Evolutionary conservation across 768 basidiomycete species (phyloP).

Genomic region (Tricholoma bakamatsutake): DNA sequence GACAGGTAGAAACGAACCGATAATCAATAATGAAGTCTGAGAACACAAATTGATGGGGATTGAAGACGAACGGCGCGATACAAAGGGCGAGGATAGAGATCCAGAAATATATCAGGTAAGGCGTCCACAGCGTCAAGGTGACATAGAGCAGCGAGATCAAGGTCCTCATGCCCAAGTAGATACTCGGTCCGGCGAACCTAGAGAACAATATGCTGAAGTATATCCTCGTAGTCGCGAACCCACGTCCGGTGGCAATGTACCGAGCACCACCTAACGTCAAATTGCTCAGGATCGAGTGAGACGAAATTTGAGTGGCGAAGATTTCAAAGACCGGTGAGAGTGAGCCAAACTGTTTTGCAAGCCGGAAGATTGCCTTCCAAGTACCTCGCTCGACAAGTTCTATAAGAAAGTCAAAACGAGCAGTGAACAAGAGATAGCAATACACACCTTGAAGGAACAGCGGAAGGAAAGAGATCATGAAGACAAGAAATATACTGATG

Average conservation of each 20-base stretch:
- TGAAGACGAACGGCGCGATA: conserved; percentile 96
- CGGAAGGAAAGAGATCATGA: conserved; percentile 94
- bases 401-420: conserved; percentile 23
- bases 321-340: conserved; percentile 95
- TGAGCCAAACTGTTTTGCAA: conserved; percentile 92
- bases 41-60: conserved; percentile 98
- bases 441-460: conserved; percentile 87
- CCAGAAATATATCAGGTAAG: conserved; percentile 97
- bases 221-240: conserved; percentile 94
- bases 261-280: conserved; percentile 96
- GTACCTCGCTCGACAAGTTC: conserved; percentile 96
- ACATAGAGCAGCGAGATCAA: conserved; percentile 91
- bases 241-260: conserved; percentile 98
- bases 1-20: conserved; percentile 37
- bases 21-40: conserved; percentile 97
- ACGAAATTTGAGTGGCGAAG: conserved; percentile 97
- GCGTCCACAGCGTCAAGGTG: conserved; percentile 87
- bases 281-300: conserved; percentile 95
- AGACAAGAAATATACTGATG: conserved; percentile 97
- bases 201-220: conserved; percentile 95
- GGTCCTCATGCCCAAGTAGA: conserved; percentile 95
- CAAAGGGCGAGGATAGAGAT: conserved; percentile 88
- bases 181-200: conserved; percentile 96
- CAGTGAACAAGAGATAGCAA: background rate
- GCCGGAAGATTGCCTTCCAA: conserved; percentile 82